These are phyloP conservation scores for Epichloe festucae DNA, from an alignment of 2,329 filamentous ascomycete species.

Conservation along the genomic window DNA sequence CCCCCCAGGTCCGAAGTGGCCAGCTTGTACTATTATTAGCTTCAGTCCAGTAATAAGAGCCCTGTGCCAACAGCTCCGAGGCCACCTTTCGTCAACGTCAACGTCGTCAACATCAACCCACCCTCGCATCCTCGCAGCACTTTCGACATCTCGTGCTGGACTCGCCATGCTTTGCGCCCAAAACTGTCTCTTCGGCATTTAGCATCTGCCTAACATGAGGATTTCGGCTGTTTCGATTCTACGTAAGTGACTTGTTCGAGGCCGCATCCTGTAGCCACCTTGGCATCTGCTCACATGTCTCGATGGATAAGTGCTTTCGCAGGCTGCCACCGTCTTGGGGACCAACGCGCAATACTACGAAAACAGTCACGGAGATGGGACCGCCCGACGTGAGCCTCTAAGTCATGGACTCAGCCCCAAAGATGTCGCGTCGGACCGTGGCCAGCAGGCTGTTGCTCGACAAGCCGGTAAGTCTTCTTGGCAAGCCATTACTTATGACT, in stretches of 20 bases:
- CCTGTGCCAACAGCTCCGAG: neutral
- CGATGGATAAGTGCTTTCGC: slow-evolving; percentile 32
- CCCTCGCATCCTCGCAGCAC: neutral
- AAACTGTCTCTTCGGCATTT: slow-evolving; percentile 16
- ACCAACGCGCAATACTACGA: slow-evolving; percentile 27
- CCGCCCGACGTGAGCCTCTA: slow-evolving; percentile 15
- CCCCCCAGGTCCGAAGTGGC: slow-evolving; percentile 6
- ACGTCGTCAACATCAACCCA: neutral
- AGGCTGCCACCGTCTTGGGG: slow-evolving; percentile 25
- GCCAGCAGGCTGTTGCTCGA: slow-evolving; percentile 12
- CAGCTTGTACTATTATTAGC: slow-evolving; percentile 6
- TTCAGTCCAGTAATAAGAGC: neutral
- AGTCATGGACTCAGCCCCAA: slow-evolving; percentile 20
- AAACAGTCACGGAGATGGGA: slow-evolving; percentile 17
- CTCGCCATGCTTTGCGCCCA: slow-evolving; percentile 18
- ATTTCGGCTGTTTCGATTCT: slow-evolving; percentile 27
- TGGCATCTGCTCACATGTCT: slow-evolving; percentile 12
- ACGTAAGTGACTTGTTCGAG: slow-evolving; percentile 21
- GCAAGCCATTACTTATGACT: neutral
- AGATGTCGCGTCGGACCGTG: slow-evolving; percentile 17
- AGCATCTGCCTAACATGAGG: slow-evolving; percentile 27
- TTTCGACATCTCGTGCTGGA: slow-evolving; percentile 1
- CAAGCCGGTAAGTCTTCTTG: slow-evolving; percentile 24
- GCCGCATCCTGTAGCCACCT: slow-evolving; percentile 1
- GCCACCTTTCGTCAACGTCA: neutral